These are phyloP conservation scores for Elasticomyces elasticus DNA, from an alignment of 495 filamentous ascomycete genomes.

Conservation along the genomic window DNA sequence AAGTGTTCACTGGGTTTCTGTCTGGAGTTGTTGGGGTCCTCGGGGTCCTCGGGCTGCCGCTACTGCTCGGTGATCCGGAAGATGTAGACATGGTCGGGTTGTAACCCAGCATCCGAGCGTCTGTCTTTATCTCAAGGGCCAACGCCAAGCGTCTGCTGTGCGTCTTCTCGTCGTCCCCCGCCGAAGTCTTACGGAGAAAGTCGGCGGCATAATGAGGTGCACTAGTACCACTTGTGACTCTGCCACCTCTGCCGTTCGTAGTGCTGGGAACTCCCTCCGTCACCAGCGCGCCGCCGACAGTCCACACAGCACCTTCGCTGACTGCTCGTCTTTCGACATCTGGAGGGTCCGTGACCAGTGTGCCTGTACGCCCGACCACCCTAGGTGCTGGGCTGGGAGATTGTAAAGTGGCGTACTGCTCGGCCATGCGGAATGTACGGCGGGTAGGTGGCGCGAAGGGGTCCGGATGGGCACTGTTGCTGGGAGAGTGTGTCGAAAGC, in stretches of 20 bases:
- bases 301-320: constrained; percentile 69
- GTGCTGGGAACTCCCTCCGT: constrained; percentile 17
- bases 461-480: constrained; percentile 1
- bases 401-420: constrained; percentile 15
- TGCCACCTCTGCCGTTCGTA: constrained; percentile 47
- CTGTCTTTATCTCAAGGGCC: constrained; percentile 72
- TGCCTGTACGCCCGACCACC: not conserved
- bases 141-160: constrained; percentile 70
- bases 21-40: constrained; percentile 12
- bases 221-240: constrained; percentile 59
- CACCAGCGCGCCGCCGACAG: constrained; percentile 51
- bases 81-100: constrained; percentile 8
- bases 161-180: constrained; percentile 9
- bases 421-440: constrained; percentile 9
- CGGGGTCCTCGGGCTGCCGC: not conserved
- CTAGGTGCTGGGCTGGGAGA: not conserved
- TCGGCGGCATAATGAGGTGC: constrained; percentile 63
- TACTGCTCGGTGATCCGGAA: not conserved
- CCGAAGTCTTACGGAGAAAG: constrained; percentile 40
- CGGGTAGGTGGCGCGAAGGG: constrained; percentile 9
- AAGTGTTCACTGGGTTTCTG: too few species aligned
- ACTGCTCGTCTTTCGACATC: constrained; percentile 30
- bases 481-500: not conserved
- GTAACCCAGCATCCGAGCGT: constrained; percentile 37
- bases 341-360: not conserved